Base-by-base conservation (phyloP, 306 rosid genomes). In the Rosa chinensis region DNA sequence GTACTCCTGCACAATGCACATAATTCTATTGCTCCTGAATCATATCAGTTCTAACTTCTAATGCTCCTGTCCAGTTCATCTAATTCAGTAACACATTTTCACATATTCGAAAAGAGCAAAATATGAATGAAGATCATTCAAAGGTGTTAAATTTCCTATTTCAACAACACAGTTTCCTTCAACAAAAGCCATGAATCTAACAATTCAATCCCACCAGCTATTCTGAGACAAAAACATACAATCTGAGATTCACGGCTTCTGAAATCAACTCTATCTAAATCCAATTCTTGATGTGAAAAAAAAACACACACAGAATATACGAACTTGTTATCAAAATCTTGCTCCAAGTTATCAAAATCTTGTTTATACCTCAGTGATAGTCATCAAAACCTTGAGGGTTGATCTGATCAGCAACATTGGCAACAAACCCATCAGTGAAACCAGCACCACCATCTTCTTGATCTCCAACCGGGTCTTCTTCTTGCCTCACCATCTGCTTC, bases 401-500 rank as follows among this genome's bases (percentile, higher is more conserved):
- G 12, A 17, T 23, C 70, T 74, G 52, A 12, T 49, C 80, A 10
- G 43, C 45, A 37, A 10, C 74, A 55, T n/a, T 53, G 49, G 50
- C 35, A 44, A 18, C 83, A 16, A 40, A 35, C 17, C 72, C 72
- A 40, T 72, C 69, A 8, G 37, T 70, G 66, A 70, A 42, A 42
- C 59, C 23, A 64, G 70, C 10, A 28, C 21, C 43, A 35, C 10
- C 43, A 0, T 66, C 70, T 14, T 14, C 42, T 10, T 64, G 70
- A 70, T 62, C 80, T 13, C 47, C 62, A n/a, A 20, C 17, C 2
- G 28, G 21, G 23, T 18, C 67, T 71, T 63, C 78, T 66, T 76
- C 79, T 45, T 10, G 44, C 32, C n/a, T 14, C 70, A 37, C 45
- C 44, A 0, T 35, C 70, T 64, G 23, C 37, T 18, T 9, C 10